Evolutionary conservation across 345 rosid species (phyloP), one percentile per base, ranked within the genome.

Genomic region (Linum lewisii): DNA sequence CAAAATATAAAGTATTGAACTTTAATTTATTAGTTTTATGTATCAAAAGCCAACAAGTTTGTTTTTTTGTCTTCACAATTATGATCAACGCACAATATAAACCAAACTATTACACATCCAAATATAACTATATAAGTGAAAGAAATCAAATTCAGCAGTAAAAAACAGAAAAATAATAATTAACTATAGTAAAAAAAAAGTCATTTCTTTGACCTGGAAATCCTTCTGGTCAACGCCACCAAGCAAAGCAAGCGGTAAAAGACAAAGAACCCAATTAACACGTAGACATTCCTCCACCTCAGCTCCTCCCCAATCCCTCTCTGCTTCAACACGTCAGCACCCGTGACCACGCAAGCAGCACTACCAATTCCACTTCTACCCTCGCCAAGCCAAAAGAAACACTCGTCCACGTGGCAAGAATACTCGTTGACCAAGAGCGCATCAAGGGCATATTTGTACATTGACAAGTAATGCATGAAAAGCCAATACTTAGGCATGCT

Each of bases 381-480:
- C 71, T 69, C 34, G 54, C 62, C 69, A 63, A 78, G 83, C 94
- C 95, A 83, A 6, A 85, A 14, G 47, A 90, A 70, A 65, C 97
- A 90, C 75, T 62, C 79, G 1, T 78, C 66, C 10, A 54, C 65
- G 20, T 82, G 86, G 71, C 98, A 91, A 13, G 93, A 81, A 72
- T 91, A 88, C 82, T 91, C 98, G 49, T 91, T 91, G 69, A 88
- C 79, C 23, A 88, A 84, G 4, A 91, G 78, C 0, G 93, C 93
- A 14, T 91, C 98, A 9, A 91, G 85, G 1, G 92, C 95, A 54
- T 91, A 91, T 60, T 84, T 91, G 67, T 91, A 91, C 98, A 91
- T 88, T 6, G 98, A 91, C 57, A 91, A 62, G 72, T 82, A 88
- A 65, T 91, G 84, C 98, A 91, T 91, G 78, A 88, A 86, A 2